Evolutionary conservation across 208 protist species (phyloP).

Genomic region (Crithidia mellificae): DNA sequence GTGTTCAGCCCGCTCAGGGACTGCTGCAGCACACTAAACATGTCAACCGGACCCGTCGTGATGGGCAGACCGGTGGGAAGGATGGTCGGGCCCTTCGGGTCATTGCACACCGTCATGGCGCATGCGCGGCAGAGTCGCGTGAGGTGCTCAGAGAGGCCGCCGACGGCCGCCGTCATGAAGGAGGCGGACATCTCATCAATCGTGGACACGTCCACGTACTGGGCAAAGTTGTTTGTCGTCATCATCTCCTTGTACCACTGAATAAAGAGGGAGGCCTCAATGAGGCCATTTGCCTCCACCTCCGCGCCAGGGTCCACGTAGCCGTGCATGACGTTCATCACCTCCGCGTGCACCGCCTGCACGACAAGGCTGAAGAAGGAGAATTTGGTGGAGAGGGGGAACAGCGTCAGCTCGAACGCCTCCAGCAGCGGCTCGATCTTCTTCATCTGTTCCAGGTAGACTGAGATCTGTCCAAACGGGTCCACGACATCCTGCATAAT

Average conservation of each 20-base stretch:
- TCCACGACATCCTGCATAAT: slow-evolving; percentile 83
- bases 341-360: slow-evolving; percentile 62
- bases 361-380: slow-evolving; percentile 82
- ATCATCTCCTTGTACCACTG: slow-evolving; percentile 88
- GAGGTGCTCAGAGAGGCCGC: slow-evolving; percentile 74
- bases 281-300: slow-evolving; percentile 67
- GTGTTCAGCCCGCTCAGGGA: slow-evolving; percentile 71
- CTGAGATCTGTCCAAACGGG: slow-evolving; percentile 64
- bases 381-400: slow-evolving; percentile 76
- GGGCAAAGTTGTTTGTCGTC: slow-evolving; percentile 60
- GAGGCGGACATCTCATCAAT: slow-evolving; percentile 68
- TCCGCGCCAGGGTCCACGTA: slow-evolving; percentile 57
- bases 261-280: slow-evolving; percentile 83
- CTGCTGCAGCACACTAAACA: slow-evolving; percentile 89
- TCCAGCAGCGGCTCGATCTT: slow-evolving; percentile 79
- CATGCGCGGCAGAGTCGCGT: slow-evolving; percentile 74
- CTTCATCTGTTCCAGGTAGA: slow-evolving; percentile 87
- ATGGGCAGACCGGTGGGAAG: slow-evolving; percentile 61
- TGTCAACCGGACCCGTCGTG: slow-evolving; percentile 82
- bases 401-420: slow-evolving; percentile 80
- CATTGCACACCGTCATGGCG: slow-evolving; percentile 65
- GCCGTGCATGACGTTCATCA: slow-evolving; percentile 71
- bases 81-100: slow-evolving; percentile 55
- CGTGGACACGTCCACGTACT: slow-evolving; percentile 59
- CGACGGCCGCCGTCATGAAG: slow-evolving; percentile 77